Conservation (phyloP, 208 protist genomes). For the Herpetomonas samuelpessoai region DNA sequence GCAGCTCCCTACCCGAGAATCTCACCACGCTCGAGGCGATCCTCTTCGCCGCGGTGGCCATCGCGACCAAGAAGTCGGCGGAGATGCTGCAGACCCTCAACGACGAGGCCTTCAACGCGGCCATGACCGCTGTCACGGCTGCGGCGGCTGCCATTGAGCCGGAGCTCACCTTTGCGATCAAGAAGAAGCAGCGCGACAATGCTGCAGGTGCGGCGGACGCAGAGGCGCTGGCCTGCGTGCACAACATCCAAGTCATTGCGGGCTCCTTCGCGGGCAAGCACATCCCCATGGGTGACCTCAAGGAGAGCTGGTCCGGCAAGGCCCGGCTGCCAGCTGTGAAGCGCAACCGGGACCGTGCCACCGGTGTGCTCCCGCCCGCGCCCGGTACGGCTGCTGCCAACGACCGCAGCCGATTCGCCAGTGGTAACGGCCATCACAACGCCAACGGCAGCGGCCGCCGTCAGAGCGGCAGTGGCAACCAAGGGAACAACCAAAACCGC, state of each 20-base stretch:
- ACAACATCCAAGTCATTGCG: conserved; percentile 62
- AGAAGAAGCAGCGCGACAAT: conserved; percentile 29
- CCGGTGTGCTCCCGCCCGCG: conserved; percentile 17
- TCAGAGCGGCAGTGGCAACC: background rate
- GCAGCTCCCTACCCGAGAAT: conserved; percentile 32
- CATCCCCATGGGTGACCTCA: conserved; percentile 57
- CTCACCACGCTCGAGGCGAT: conserved; percentile 69
- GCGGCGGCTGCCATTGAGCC: conserved; percentile 23
- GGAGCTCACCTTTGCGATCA: conserved; percentile 40
- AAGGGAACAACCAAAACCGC: background rate
- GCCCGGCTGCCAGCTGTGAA: conserved; percentile 49
- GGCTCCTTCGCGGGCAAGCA: conserved; percentile 55
- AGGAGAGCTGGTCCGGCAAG: conserved; percentile 62
- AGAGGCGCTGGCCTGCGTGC: conserved; percentile 44
- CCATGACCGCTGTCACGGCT: conserved; percentile 23
- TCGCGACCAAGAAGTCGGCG: conserved; percentile 49
- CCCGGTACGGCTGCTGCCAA: conserved; percentile 20
- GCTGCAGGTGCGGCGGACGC: conserved; percentile 36
- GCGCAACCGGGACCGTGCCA: conserved; percentile 26
- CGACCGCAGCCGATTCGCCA: conserved; percentile 16
- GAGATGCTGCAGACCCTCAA: conserved; percentile 68
- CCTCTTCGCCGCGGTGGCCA: conserved; percentile 50
- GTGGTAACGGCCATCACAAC: background rate
- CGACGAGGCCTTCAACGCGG: conserved; percentile 52
- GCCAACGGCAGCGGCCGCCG: conserved; percentile 10